phyloP scores from a whole-genome alignment of 768 basidiomycete genomes.

The Xerocomus potaroensis region DNA sequence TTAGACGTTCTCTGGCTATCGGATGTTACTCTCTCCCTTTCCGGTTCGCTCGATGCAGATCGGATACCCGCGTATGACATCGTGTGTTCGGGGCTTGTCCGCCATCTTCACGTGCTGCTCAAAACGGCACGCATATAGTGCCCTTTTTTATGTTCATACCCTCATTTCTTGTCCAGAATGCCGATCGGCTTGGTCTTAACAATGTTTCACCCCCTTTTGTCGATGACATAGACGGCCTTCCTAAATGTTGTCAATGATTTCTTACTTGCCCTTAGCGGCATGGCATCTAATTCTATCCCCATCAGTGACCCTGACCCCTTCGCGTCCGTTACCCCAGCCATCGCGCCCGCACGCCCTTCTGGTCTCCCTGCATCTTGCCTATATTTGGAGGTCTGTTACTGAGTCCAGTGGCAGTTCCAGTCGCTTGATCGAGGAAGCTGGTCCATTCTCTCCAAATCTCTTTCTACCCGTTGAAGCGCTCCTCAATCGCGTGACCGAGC shows the following conservation, averaged over 20 bases:
- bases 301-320: constrained; percentile 40
- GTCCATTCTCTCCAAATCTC: constrained; percentile 52
- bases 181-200: constrained; percentile 51
- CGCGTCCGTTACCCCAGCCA: constrained; percentile 30
- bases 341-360: constrained; percentile 30
- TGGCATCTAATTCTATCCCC: constrained; percentile 7
- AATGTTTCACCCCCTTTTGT: constrained; percentile 51
- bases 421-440: constrained; percentile 31
- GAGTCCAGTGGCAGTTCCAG: constrained; percentile 8
- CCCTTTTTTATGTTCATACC: not conserved
- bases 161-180: constrained; percentile 45
- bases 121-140: constrained; percentile 36
- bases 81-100: constrained; percentile 44
- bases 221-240: constrained; percentile 39
- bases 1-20: constrained; percentile 50
- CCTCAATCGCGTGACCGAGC: constrained; percentile 48
- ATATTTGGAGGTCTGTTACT: constrained; percentile 34
- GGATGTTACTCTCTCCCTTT: constrained; percentile 48
- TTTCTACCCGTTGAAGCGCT: constrained; percentile 52
- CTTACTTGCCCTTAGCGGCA: constrained; percentile 2
- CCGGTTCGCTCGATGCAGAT: constrained; percentile 48
- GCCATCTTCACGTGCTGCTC: constrained; percentile 49
- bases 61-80: constrained; percentile 39
- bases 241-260: constrained; percentile 35
- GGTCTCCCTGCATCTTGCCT: constrained; percentile 38